Percentiles rank a stretch among this genome's conserved stretches.
Conservation (phyloP, 2,329 filamentous ascomycete species). For the Didymosphaeria variabile region DNA sequence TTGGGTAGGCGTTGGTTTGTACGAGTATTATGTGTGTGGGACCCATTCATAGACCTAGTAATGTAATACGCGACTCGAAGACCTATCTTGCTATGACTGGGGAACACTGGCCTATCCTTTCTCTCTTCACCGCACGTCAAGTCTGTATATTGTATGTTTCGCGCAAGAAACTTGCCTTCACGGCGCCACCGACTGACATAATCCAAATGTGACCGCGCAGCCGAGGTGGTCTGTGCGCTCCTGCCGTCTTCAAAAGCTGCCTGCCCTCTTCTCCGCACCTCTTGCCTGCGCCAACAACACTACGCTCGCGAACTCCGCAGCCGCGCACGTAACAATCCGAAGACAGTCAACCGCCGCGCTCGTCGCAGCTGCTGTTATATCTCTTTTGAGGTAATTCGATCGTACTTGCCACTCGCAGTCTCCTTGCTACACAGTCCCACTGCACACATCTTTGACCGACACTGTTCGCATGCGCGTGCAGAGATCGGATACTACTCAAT, state of each 20-base stretch:
- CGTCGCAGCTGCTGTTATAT: constrained; percentile 9
- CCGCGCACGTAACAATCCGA: neutral
- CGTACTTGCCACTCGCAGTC: neutral
- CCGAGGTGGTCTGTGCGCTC: constrained; percentile 3
- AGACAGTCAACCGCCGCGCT: constrained; percentile 9
- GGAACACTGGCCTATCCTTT: neutral
- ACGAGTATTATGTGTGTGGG: neutral
- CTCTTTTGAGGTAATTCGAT: neutral
- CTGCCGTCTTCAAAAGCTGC: constrained; percentile 13
- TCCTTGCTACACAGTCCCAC: neutral
- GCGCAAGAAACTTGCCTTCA: neutral
- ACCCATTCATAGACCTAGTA: constrained; percentile 6
- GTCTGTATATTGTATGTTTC: neutral
- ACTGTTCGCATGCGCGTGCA: constrained; percentile 1
- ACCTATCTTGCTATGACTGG: neutral
- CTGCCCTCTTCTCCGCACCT: constrained; percentile 16
- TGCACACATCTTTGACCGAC: constrained; percentile 2
- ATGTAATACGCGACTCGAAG: constrained; percentile 13
- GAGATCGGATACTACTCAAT: neutral
- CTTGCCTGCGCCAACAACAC: constrained; percentile 11
- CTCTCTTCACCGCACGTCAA: neutral
- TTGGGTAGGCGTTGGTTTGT: constrained; percentile 16
- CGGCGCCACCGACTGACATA: neutral
- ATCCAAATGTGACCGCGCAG: neutral
- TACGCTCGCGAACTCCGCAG: constrained; percentile 8